A percentile compares a stretch with the other conserved stretches of the same genome.
phyloP scores from a whole-genome alignment of 345 rosid genomes.

The Heritiera fomes region DNA sequence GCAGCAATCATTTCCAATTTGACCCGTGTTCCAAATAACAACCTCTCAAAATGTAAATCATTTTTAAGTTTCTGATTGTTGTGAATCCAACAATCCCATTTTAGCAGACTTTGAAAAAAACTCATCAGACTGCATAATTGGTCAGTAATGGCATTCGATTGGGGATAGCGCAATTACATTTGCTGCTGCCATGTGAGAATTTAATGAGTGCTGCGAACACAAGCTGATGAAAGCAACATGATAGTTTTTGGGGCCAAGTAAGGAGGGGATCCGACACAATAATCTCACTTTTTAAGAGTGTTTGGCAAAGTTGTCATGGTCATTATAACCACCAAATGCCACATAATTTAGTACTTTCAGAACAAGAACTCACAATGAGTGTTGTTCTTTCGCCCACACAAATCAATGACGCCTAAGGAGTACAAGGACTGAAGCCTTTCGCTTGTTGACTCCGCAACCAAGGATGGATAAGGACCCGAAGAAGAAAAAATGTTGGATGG shows the following conservation, averaged over 20 bases:
- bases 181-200: slow-evolving; percentile 42
- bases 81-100: slow-evolving; percentile 12
- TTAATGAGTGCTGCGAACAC: slow-evolving; percentile 28
- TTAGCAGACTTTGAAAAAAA: slow-evolving; percentile 29
- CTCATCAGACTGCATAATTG: slow-evolving; percentile 24
- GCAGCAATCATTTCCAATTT: not conserved
- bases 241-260: slow-evolving; percentile 24
- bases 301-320: slow-evolving; percentile 35
- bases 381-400: slow-evolving; percentile 27
- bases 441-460: slow-evolving; percentile 66
- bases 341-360: slow-evolving; percentile 49
- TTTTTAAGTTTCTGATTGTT: not conserved
- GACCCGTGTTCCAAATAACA: not conserved
- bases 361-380: slow-evolving; percentile 17
- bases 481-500: not conserved
- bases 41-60: not conserved
- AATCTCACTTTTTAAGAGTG: slow-evolving; percentile 31
- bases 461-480: slow-evolving; percentile 30
- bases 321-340: slow-evolving; percentile 36
- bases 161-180: slow-evolving; percentile 2
- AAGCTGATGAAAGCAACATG: slow-evolving; percentile 20
- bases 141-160: slow-evolving; percentile 29
- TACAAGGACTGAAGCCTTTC: slow-evolving; percentile 30
- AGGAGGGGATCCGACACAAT: slow-evolving; percentile 41
- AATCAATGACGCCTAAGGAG: slow-evolving; percentile 37